Evolutionary conservation across 768 basidiomycete genomes (phyloP).

Genomic region (Lactarius deliciosus): DNA sequence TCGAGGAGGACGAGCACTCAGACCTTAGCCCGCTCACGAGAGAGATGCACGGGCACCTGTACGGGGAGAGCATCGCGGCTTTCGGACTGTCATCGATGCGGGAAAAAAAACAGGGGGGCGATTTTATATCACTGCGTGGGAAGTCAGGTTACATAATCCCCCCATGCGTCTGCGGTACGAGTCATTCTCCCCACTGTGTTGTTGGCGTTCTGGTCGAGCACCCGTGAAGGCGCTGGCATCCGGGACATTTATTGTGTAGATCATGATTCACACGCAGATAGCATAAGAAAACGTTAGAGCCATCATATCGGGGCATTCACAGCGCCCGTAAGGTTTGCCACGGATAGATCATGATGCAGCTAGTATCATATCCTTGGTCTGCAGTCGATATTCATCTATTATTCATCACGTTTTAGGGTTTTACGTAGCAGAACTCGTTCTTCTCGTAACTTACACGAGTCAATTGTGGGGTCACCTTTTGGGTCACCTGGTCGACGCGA

Average conservation of each 20-base stretch:
- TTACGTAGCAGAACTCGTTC: too few species aligned
- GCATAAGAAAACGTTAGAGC: background rate
- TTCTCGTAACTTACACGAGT: too few species aligned
- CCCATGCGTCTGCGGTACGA: too few species aligned
- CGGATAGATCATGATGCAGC: too few species aligned
- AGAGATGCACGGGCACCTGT: slow-evolving; percentile 16
- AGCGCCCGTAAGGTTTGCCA: background rate
- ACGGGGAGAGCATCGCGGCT: slow-evolving; percentile 29
- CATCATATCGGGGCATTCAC: background rate
- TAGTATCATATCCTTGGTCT: too few species aligned
- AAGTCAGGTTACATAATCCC: background rate
- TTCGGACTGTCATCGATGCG: slow-evolving; percentile 20
- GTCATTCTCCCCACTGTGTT: too few species aligned
- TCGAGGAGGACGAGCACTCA: slow-evolving; percentile 36
- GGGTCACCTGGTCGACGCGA: background rate
- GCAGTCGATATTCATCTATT: too few species aligned
- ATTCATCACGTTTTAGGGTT: too few species aligned
- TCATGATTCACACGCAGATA: too few species aligned
- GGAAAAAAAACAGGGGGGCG: background rate
- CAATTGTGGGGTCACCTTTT: background rate
- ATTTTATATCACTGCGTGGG: background rate
- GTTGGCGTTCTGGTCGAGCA: too few species aligned
- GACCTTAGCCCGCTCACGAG: slow-evolving; percentile 39
- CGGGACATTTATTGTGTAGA: too few species aligned
- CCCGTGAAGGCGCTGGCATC: too few species aligned